Evolutionary conservation across 164 flowering plant species (phyloP).

Genomic region (Malania oleifera): DNA sequence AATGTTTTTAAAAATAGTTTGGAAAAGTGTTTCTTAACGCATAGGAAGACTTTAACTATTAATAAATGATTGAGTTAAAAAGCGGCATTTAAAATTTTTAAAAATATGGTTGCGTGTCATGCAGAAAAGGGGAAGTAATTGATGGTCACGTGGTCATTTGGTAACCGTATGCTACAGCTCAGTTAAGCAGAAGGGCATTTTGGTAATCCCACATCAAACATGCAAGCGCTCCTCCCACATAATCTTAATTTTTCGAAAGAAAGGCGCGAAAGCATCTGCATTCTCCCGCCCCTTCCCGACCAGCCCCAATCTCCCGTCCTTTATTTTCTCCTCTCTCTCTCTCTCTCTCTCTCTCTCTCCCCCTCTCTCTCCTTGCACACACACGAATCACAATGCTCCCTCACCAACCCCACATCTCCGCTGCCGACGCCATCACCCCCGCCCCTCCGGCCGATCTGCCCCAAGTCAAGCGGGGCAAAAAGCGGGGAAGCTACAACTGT

Average conservation of each 20-base stretch:
- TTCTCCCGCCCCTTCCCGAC: constrained; percentile 44
- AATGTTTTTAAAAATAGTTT: too few species aligned
- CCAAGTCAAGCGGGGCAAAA: constrained; percentile 38
- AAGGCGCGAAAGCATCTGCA: constrained; percentile 37
- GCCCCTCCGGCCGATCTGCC: constrained; percentile 14
- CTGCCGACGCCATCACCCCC: constrained; percentile 5
- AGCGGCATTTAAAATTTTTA: too few species aligned
- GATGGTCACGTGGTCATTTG: too few species aligned
- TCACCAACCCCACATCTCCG: constrained; percentile 26
- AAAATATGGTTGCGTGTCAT: too few species aligned
- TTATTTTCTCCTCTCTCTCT: constrained; percentile 1
- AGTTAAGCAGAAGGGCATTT: too few species aligned
- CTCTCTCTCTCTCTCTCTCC: neutral
- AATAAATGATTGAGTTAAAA: too few species aligned
- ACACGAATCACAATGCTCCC: constrained; percentile 14
- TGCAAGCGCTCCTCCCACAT: constrained; percentile 7
- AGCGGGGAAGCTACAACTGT: constrained; percentile 84
- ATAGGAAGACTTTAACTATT: too few species aligned
- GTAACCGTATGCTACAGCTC: too few species aligned
- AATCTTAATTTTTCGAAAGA: constrained; percentile 19
- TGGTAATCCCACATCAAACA: too few species aligned
- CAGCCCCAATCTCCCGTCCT: constrained; percentile 13
- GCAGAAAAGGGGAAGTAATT: too few species aligned
- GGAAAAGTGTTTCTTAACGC: too few species aligned
- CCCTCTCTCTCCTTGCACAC: constrained; percentile 2